Base-by-base conservation (phyloP, 495 filamentous ascomycete genomes). In the Penicillium arizonense region DNA sequence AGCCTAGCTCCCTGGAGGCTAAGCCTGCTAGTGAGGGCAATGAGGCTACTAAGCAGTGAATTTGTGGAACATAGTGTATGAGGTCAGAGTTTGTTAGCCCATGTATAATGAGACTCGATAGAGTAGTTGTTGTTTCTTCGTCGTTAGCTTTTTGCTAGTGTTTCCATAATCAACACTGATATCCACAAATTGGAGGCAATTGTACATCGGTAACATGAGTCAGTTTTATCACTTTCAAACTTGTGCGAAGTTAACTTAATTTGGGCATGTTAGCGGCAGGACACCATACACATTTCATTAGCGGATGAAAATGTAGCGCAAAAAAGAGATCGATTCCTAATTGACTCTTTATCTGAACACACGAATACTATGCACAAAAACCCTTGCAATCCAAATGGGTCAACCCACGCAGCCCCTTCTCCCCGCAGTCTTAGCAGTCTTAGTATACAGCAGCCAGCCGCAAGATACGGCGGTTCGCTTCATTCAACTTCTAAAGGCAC, bases 1-100 rank as follows among this genome's bases (percentile, higher is more conserved):
- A 74, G 51, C 61, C 68, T 13, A 75, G 79, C 52, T 77, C 69
- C 38, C 77, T 76, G 50, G 73, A 78, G 51, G 78, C 89, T 5
- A 87, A 86, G 71, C 89, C 88, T 18, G 89, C 86, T 26, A 90
- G 85, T 57, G 87, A 91, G 67, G 82, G 76, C n/a, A 84, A 86
- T 54, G 87, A 87, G 66, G 87, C 87, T 20, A 86, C 80, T 34
- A 52, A 66, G 53, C 57, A 61, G 46, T 63, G 46, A 60, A 50
- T 36, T 52, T 35, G 46, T 35, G 54, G 45, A 52, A 50, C 34
- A 37, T 49, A 47, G 34, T 59, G 52, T 43, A 39, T 46, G 26
- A 56, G 48, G 37, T 28, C 51, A 44, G 46, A 36, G 43, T 55
- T 39, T 48, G 55, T 43, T 32, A 37, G 32, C 50, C 56, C 48